These are phyloP conservation scores for Tuber magnatum DNA, from an alignment of 495 filamentous ascomycete species.

Conservation along the genomic window DNA sequence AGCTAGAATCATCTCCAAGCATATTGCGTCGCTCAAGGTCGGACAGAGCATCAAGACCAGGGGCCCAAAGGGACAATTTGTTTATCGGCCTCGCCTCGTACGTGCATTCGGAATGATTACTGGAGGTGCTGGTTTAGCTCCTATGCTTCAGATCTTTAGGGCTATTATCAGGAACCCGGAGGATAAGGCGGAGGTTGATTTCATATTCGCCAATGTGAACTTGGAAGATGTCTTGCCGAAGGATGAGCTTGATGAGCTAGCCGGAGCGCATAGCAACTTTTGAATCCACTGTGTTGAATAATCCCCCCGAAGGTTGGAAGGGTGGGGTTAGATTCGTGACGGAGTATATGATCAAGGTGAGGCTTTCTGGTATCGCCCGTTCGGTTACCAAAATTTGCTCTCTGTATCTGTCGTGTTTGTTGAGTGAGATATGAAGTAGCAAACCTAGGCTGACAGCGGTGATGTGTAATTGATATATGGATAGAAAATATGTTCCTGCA, in stretches of 20 bases:
- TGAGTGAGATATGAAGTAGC: not conserved
- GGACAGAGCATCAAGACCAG: conserved; percentile 78
- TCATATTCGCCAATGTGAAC: conserved; percentile 95
- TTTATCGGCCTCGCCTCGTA: conserved; percentile 90
- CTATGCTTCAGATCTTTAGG: conserved; percentile 89
- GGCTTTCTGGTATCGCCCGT: not conserved
- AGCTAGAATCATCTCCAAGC: conserved; percentile 86
- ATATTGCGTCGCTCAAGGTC: conserved; percentile 71
- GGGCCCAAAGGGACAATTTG: conserved; percentile 93
- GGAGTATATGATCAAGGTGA: conserved; percentile 84
- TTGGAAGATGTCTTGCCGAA: conserved; percentile 81
- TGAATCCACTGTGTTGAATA: conserved; percentile 90
- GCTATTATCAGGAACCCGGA: conserved; percentile 73
- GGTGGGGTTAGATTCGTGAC: conserved; percentile 91
- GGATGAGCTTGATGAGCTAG: conserved; percentile 76
- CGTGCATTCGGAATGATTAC: conserved; percentile 93
- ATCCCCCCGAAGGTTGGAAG: conserved; percentile 80
- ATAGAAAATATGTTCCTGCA: conserved; percentile 67
- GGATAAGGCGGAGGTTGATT: conserved; percentile 78
- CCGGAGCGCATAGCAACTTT: conserved; percentile 67
- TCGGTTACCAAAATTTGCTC: conserved; percentile 8
- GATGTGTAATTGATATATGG: conserved; percentile 7
- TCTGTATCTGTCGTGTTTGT: not conserved
- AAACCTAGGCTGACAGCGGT: not conserved
- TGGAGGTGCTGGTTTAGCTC: conserved; percentile 92